Percentiles rank a stretch among this genome's conserved stretches.
These are phyloP conservation scores for Gossypium turneri DNA, from an alignment of 345 rosid species.

Conservation along the genomic window DNA sequence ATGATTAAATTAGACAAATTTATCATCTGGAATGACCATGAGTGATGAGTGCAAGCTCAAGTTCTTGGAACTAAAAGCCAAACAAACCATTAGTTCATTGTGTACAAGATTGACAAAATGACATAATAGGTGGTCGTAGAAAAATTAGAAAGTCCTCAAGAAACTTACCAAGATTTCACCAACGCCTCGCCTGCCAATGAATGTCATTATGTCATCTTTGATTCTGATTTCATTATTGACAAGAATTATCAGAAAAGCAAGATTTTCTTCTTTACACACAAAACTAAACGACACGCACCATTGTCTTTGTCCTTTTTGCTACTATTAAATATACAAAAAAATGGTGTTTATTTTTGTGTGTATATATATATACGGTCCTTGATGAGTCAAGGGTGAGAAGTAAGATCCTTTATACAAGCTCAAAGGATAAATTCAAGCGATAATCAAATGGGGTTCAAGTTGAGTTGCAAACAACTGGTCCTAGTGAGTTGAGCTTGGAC, in stretches of 20 bases:
- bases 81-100: conserved; percentile 65
- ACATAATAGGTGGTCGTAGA: conserved; percentile 69
- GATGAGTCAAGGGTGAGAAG: conserved; percentile 12
- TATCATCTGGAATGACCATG: conserved; percentile 92
- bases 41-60: conserved; percentile 80
- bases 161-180: conserved; percentile 64
- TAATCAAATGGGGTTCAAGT: conserved; percentile 6
- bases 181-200: conserved; percentile 63
- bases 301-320: too few relatives aligned
- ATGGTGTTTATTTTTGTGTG: not conserved
- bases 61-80: conserved; percentile 77
- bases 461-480: conserved; percentile 14
- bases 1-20: conserved; percentile 50
- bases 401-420: conserved; percentile 19
- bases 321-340: not conserved
- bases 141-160: conserved; percentile 60
- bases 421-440: conserved; percentile 10
- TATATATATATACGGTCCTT: not conserved
- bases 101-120: conserved; percentile 62
- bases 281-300: not conserved
- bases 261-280: conserved; percentile 82
- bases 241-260: conserved; percentile 96
- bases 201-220: conserved; percentile 85
- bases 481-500: conserved; percentile 9
- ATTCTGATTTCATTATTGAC: conserved; percentile 65